Conservation (phyloP, 1,284 basidiomycete species). For the Apiotrichum sp. region DNA sequence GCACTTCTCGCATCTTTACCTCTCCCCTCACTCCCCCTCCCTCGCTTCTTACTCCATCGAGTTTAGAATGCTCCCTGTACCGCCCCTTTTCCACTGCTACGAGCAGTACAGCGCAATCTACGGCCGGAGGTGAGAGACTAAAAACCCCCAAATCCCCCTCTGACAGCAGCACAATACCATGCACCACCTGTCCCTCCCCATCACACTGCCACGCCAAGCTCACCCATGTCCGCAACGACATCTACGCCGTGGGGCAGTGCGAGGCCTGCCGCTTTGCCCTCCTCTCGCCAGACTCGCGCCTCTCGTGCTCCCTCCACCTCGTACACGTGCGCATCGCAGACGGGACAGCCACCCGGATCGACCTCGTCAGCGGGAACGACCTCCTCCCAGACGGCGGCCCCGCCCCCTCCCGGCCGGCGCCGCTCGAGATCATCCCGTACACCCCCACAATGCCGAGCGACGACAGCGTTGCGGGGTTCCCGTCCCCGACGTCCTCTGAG, state of each 20-base stretch:
- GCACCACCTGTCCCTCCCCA: neutral
- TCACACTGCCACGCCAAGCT: neutral
- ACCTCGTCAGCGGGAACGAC: neutral
- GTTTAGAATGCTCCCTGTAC: neutral
- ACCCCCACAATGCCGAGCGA: too few species aligned
- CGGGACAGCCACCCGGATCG: neutral
- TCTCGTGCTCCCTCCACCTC: neutral
- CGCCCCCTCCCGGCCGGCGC: too few species aligned
- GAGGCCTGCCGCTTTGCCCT: neutral
- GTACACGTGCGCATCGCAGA: neutral
- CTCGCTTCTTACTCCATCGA: too few species aligned
- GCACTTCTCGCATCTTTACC: too few species aligned
- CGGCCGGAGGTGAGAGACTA: neutral
- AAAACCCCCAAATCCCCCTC: neutral
- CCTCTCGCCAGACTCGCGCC: neutral
- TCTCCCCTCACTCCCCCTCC: too few species aligned
- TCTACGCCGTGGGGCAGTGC: neutral
- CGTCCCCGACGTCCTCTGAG: too few species aligned
- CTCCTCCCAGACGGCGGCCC: too few species aligned
- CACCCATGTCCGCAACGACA: neutral
- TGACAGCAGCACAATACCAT: neutral
- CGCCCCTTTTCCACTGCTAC: slow-evolving; percentile 1
- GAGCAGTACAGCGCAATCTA: neutral
- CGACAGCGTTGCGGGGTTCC: too few species aligned
- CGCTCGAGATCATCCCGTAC: too few species aligned